Base-by-base conservation (phyloP, 2,329 filamentous ascomycete genomes). In the Arthrobotrys musiformis region DNA sequence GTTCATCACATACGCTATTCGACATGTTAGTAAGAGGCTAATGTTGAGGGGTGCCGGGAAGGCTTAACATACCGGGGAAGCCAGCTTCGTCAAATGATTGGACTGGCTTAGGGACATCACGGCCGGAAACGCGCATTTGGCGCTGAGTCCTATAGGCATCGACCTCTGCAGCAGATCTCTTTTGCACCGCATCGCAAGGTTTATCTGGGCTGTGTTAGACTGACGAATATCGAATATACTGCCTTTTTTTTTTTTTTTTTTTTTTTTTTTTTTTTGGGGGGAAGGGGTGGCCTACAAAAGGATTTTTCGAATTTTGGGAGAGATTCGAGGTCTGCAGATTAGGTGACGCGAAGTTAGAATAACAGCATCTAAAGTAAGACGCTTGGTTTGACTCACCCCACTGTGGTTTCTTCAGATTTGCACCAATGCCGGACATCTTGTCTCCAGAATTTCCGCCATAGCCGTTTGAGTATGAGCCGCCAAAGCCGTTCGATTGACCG, bases 231-330 rank as follows among this genome's bases (percentile, higher is more conserved):
- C 26, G 17, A n/a, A n/a, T n/a, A n/a, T n/a, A n/a, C n/a, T n/a
- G n/a, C n/a, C n/a, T n/a, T n/a, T n/a, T n/a, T n/a, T n/a, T n/a
- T n/a, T n/a, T n/a, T n/a, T n/a, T n/a, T n/a, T n/a, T n/a, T n/a
- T n/a, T n/a, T n/a, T n/a, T n/a, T n/a, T n/a, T n/a, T 26, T 1
- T 17, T 9, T 19, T 6, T 15, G 0, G 13, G 26, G 2, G n/a
- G 19, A 22, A 42, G 15, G 33, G 30, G 26, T 30, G 17, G 61
- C 78, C 11, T 72, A 80, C 79, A 99, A 86, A 99, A 99, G 7
- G 92, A 94, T 86, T 99, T 99, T 84, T 99, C 95, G 86, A 99
- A 99, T 85, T 98, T 98, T 81, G 95, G 94, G 52, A 99, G 83
- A 5, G 90, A 84, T 82, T 84, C 87, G 66, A 95, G 82, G 83